These are phyloP conservation scores for Blakeslea trispora DNA, from an alignment of 371 early-diverging fungal genomes.

Conservation along the genomic window DNA sequence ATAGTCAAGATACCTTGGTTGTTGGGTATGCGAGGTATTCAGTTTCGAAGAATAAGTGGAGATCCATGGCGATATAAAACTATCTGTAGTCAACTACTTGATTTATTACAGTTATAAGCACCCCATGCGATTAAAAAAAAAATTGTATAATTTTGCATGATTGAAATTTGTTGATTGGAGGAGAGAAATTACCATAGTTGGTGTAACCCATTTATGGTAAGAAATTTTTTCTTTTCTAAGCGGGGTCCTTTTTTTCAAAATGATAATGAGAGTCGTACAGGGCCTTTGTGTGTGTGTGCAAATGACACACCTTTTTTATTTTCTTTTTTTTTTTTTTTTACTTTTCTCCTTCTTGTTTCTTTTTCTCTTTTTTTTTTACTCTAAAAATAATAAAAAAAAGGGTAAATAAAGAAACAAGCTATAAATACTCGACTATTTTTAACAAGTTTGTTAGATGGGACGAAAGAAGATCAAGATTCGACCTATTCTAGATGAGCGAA, in stretches of 20 bases:
- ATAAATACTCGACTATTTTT: slow-evolving; percentile 4
- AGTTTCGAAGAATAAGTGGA: slow-evolving; percentile 70
- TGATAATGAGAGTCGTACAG: no score
- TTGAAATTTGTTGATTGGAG: no score
- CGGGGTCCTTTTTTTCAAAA: no score
- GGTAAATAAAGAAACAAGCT: slow-evolving; percentile 1
- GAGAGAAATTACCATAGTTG: no score
- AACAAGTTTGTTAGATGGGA: slow-evolving; percentile 22
- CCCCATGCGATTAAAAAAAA: no score
- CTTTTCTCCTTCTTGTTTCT: not conserved
- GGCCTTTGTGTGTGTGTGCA: no score
- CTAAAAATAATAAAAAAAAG: not conserved
- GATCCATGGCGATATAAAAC: slow-evolving; percentile 72
- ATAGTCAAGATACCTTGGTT: slow-evolving; percentile 68
- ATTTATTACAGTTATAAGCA: slow-evolving; percentile 54
- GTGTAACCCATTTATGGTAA: no score
- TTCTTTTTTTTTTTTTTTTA: not conserved
- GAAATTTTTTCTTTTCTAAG: no score
- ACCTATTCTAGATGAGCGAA: slow-evolving; percentile 33
- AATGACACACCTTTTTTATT: slow-evolving; percentile 12
- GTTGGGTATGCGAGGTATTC: slow-evolving; percentile 69
- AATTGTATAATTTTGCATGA: no score
- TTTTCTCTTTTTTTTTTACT: not conserved
- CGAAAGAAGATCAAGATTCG: slow-evolving; percentile 38
- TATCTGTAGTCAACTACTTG: slow-evolving; percentile 60